These are phyloP conservation scores for Plasmodium gonderi DNA, from an alignment of 169 alveolate species.

Conservation along the genomic window DNA sequence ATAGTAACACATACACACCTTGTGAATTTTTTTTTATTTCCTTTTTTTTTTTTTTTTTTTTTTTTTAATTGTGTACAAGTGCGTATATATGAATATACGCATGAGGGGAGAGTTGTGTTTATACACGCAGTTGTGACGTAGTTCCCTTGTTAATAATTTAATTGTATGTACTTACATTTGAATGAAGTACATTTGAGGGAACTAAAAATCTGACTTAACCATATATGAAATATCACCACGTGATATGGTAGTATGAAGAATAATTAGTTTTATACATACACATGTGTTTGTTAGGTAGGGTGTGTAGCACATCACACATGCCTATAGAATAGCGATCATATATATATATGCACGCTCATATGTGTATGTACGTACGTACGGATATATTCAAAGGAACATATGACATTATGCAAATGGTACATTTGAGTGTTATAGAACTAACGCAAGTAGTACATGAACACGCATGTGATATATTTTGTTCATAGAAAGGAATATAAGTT, in stretches of 20 bases:
- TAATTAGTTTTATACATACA: no score
- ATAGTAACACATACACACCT: not conserved
- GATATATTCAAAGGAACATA: not conserved
- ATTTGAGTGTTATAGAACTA: not conserved
- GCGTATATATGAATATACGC: slow-evolving; percentile 6
- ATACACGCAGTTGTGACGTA: not conserved
- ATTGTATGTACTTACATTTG: not conserved
- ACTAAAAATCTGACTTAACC: no score
- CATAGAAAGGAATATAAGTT: not conserved
- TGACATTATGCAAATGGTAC: not conserved
- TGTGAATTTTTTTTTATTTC: not conserved
- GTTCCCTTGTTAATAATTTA: not conserved
- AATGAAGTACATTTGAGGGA: not conserved
- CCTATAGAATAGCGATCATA: not conserved
- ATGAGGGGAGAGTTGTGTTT: not conserved
- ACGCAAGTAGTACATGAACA: not conserved
- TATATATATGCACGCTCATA: not conserved
- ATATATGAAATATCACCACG: no score
- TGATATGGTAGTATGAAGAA: no score
- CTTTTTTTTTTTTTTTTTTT: not conserved
- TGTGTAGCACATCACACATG: not conserved
- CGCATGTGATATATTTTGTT: not conserved
- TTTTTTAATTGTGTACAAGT: not conserved
- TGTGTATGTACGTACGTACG: not conserved
- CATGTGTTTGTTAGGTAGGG: no score